Conservation (phyloP, 495 filamentous ascomycete genomes). For the Neurospora intermedia region DNA sequence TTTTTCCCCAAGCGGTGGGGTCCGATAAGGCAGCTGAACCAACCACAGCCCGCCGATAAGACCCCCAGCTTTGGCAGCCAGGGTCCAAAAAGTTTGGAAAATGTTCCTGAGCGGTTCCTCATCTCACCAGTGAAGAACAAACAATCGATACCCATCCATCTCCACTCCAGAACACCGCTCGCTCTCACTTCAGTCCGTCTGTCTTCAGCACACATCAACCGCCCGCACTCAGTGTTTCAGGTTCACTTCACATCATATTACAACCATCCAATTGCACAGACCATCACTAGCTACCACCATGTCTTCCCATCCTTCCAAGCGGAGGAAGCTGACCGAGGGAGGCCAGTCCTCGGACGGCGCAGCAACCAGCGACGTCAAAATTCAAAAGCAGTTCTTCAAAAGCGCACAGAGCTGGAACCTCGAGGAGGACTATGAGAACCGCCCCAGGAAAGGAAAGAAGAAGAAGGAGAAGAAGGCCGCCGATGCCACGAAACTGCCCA, state of each 20-base stretch:
- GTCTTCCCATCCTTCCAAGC: constrained; percentile 33
- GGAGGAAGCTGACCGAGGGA: constrained; percentile 28
- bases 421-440: constrained; percentile 82
- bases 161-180: not conserved
- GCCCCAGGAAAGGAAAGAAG: constrained; percentile 59
- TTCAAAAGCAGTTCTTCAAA: constrained; percentile 36
- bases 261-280: constrained; percentile 1
- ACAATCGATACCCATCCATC: not conserved
- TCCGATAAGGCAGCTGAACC: constrained; percentile 14
- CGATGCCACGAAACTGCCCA: constrained; percentile 48
- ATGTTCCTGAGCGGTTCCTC: not conserved
- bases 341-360: constrained; percentile 24
- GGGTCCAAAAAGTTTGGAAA: not conserved
- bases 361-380: constrained; percentile 15
- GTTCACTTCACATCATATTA: not conserved
- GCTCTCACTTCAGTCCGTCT: not conserved
- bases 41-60: constrained; percentile 9
- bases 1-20: not conserved
- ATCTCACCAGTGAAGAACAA: not conserved
- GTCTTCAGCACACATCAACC: not conserved
- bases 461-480: constrained; percentile 53
- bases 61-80: not conserved
- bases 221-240: not conserved
- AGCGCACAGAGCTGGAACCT: constrained; percentile 61
- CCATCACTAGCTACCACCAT: constrained; percentile 11